Percentiles rank a stretch among this genome's conserved stretches.
Conservation (phyloP, 331 rosid genomes). For the Phaseolus coccineus region DNA sequence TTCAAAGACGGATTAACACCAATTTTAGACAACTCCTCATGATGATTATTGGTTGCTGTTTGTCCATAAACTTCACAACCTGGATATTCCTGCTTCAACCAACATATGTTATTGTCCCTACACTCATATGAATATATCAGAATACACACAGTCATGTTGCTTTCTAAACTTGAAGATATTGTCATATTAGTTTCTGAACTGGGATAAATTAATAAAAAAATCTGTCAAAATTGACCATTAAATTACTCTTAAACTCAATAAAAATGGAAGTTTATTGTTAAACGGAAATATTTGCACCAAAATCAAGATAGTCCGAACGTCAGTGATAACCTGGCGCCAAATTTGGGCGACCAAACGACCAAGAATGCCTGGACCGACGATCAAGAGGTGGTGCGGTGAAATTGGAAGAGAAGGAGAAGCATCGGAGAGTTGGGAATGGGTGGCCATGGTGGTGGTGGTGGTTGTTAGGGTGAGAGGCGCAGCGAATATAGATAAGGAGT, state of each 20-base stretch:
- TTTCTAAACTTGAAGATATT: too few species aligned
- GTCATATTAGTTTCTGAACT: too few species aligned
- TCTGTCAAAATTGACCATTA: neutral
- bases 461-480: neutral
- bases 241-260: neutral
- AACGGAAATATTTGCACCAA: too few species aligned
- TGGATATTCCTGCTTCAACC: conserved; percentile 64
- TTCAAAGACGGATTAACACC: conserved; percentile 78
- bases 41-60: conserved; percentile 77
- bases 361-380: conserved; percentile 90
- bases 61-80: conserved; percentile 79
- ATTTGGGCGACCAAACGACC: conserved; percentile 84
- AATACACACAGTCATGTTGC: too few species aligned
- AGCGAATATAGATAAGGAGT: conserved; percentile 33
- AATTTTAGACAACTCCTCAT: conserved; percentile 67
- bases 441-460: conserved; percentile 44
- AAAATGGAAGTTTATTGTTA: too few species aligned
- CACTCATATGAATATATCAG: too few species aligned
- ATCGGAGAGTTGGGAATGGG: conserved; percentile 53
- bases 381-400: conserved; percentile 65
- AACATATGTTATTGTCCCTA: neutral
- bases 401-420: conserved; percentile 41
- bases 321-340: conserved; percentile 74
- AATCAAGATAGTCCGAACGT: neutral
- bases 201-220: neutral